Evolutionary conservation across 1,284 basidiomycete genomes (phyloP).

Genomic region (Trametes versicolor): DNA sequence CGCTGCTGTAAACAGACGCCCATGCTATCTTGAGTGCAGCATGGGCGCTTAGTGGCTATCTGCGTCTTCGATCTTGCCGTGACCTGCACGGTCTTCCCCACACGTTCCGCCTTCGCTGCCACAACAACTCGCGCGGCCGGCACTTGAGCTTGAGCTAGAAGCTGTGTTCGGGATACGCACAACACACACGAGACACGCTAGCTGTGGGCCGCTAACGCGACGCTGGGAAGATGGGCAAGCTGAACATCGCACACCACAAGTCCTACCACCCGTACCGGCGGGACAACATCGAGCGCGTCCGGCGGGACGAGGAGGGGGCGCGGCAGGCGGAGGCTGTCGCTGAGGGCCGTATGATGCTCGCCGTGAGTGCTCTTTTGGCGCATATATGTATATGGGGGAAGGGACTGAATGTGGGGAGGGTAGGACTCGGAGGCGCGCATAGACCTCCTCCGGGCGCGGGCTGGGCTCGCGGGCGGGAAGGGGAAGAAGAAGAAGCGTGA

Average conservation of each 20-base stretch:
- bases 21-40: not conserved
- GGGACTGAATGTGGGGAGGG: not conserved
- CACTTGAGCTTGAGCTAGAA: not conserved
- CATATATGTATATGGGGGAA: not conserved
- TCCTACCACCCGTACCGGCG: slow-evolving; percentile 88
- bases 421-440: slow-evolving; percentile 87
- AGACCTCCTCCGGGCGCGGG: slow-evolving; percentile 67
- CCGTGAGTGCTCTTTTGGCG: slow-evolving; percentile 57
- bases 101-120: not conserved
- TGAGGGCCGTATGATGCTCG: slow-evolving; percentile 76
- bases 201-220: no score
- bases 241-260: slow-evolving; percentile 91
- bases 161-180: not conserved
- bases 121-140: not conserved
- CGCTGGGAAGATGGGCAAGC: slow-evolving; percentile 70
- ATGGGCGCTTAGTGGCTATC: not conserved
- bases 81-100: not conserved
- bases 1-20: not conserved
- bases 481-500: slow-evolving; percentile 51
- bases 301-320: slow-evolving; percentile 85
- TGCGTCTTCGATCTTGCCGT: slow-evolving; percentile 3
- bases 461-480: slow-evolving; percentile 50
- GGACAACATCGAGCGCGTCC: slow-evolving; percentile 86
- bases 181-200: not conserved
- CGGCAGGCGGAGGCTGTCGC: slow-evolving; percentile 67